Evolutionary conservation across 129 eudicot species (phyloP).

Genomic region (Artemisia argyi): DNA sequence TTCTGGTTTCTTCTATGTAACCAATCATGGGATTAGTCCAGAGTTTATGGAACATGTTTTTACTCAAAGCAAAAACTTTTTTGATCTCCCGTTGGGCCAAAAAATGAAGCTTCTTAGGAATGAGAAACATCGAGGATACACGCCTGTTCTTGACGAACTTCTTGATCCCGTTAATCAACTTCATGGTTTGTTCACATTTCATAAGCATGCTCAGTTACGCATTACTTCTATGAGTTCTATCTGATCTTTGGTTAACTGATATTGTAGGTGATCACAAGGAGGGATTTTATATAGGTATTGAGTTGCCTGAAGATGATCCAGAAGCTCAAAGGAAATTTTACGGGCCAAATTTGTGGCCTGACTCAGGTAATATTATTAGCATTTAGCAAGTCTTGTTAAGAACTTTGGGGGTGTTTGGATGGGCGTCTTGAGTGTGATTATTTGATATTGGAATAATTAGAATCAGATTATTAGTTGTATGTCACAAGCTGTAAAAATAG

Average conservation of each 20-base stretch:
- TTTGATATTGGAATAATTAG: no score
- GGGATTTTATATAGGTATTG: constrained; percentile 91
- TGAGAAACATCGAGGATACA: constrained; percentile 82
- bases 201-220: background rate
- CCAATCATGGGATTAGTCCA: constrained; percentile 84
- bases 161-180: constrained; percentile 82
- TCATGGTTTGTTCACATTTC: constrained; percentile 39
- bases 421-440: no score
- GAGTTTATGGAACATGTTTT: constrained; percentile 90
- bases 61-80: constrained; percentile 71
- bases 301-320: constrained; percentile 79
- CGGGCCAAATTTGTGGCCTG: constrained; percentile 86
- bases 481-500: no score
- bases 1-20: constrained; percentile 87
- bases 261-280: constrained; percentile 82
- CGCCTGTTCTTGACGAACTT: constrained; percentile 78
- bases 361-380: constrained; percentile 44
- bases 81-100: constrained; percentile 61
- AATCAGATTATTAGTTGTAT: no score
- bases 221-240: background rate
- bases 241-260: background rate
- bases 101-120: constrained; percentile 85
- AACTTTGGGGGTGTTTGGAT: no score
- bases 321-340: constrained; percentile 60
- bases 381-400: no score